These are phyloP conservation scores for Prunus armeniaca DNA, from an alignment of 306 rosid genomes.

Conservation along the genomic window DNA sequence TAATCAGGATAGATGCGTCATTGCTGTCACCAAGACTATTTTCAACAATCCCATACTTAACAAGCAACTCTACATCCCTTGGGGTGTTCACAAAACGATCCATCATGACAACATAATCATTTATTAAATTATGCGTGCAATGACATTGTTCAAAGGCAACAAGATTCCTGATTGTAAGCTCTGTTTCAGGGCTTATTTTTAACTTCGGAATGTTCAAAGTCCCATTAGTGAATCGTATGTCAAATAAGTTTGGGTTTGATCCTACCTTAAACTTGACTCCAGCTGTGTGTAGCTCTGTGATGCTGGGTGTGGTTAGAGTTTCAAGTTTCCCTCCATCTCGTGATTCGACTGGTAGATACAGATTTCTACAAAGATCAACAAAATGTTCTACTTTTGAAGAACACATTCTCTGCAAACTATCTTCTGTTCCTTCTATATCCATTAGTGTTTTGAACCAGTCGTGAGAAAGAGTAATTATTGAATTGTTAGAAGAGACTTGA, in stretches of 20 bases:
- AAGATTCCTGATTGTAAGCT: constrained; percentile 19
- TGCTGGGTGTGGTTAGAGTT: constrained; percentile 17
- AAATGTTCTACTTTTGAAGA: constrained; percentile 26
- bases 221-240: constrained; percentile 20
- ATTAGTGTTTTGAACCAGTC: constrained; percentile 12
- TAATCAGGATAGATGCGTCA: constrained; percentile 10
- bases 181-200: background rate
- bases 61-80: constrained; percentile 27
- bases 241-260: constrained; percentile 25
- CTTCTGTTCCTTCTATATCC: background rate
- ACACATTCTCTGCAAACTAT: background rate
- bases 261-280: constrained; percentile 26
- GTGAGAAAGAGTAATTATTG: constrained; percentile 21
- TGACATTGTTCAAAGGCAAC: constrained; percentile 31
- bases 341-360: constrained; percentile 21
- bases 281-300: constrained; percentile 26
- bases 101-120: constrained; percentile 26
- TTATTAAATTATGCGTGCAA: background rate
- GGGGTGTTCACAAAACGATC: constrained; percentile 18
- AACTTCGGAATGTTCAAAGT: constrained; percentile 31
- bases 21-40: background rate
- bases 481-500: background rate
- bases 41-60: constrained; percentile 27
- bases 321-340: background rate
- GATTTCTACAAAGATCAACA: constrained; percentile 32